phyloP scores from a whole-genome alignment of 306 rosid species.

The Oemleria cerasiformis region DNA sequence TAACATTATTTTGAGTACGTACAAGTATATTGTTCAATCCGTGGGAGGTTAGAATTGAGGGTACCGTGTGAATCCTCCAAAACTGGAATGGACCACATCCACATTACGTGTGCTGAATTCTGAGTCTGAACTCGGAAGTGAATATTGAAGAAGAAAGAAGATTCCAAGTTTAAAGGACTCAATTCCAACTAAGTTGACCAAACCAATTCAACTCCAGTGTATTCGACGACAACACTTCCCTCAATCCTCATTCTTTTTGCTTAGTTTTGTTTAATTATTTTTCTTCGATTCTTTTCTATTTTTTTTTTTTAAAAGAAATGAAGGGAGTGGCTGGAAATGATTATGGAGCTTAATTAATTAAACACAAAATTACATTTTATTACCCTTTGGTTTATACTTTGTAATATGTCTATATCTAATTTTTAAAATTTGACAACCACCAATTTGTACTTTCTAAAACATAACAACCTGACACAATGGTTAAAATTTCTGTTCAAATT shows the following conservation, averaged over 20 bases:
- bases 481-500: too few relatives aligned
- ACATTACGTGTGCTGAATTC: neutral
- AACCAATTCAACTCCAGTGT: neutral
- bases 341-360: neutral
- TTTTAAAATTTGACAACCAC: too few relatives aligned
- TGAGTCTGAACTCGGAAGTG: neutral
- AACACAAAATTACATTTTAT: too few relatives aligned
- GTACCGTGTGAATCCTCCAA: neutral
- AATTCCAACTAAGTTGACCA: constrained; percentile 4
- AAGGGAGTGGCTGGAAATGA: neutral
- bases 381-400: too few relatives aligned
- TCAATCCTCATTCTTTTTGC: too few relatives aligned
- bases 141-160: neutral
- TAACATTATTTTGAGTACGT: too few relatives aligned
- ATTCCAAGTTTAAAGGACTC: neutral
- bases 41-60: neutral
- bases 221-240: neutral
- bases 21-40: too few relatives aligned
- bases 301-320: neutral
- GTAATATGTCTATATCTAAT: too few relatives aligned
- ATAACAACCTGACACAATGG: too few relatives aligned
- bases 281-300: neutral
- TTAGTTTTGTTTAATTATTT: neutral
- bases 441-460: too few relatives aligned
- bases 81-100: neutral